A percentile compares a stretch with the other conserved stretches of the same genome.
Conservation (phyloP, 495 filamentous ascomycete genomes). For the Neurospora sublineolata region DNA sequence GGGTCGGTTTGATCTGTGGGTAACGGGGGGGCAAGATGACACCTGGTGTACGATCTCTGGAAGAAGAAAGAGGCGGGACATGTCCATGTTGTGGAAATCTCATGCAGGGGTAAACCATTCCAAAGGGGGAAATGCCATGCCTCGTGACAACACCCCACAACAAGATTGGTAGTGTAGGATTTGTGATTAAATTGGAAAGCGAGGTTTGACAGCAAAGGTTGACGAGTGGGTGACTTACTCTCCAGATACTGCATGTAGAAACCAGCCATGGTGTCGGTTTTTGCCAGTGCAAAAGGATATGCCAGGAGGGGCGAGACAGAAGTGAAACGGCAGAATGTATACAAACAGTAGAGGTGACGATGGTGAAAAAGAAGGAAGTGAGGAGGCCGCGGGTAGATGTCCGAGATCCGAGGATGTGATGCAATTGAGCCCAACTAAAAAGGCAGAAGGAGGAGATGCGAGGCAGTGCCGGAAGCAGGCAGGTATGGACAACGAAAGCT, state of each 20-base stretch:
- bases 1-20: constrained; percentile 6
- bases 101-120: constrained; percentile 16
- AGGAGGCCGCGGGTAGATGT: constrained; percentile 20
- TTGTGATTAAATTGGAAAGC: neutral
- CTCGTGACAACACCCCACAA: constrained; percentile 16
- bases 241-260: constrained; percentile 55
- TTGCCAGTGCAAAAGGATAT: constrained; percentile 7
- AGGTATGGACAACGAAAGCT: constrained; percentile 11
- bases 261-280: constrained; percentile 39
- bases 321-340: constrained; percentile 9
- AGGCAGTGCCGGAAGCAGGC: constrained; percentile 22
- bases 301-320: constrained; percentile 2
- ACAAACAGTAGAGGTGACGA: constrained; percentile 13
- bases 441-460: constrained; percentile 10
- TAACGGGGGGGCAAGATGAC: constrained; percentile 4
- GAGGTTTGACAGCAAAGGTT: neutral
- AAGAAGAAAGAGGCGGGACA: constrained; percentile 14
- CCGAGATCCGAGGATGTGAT: constrained; percentile 35
- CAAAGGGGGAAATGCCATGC: constrained; percentile 15
- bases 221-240: constrained; percentile 38
- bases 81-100: constrained; percentile 17
- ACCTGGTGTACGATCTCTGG: constrained; percentile 12
- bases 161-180: constrained; percentile 10
- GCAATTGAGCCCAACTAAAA: constrained; percentile 47
- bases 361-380: constrained; percentile 16